Conservation (phyloP, 2,329 filamentous ascomycete genomes). For the Colletotrichum camelliae region DNA sequence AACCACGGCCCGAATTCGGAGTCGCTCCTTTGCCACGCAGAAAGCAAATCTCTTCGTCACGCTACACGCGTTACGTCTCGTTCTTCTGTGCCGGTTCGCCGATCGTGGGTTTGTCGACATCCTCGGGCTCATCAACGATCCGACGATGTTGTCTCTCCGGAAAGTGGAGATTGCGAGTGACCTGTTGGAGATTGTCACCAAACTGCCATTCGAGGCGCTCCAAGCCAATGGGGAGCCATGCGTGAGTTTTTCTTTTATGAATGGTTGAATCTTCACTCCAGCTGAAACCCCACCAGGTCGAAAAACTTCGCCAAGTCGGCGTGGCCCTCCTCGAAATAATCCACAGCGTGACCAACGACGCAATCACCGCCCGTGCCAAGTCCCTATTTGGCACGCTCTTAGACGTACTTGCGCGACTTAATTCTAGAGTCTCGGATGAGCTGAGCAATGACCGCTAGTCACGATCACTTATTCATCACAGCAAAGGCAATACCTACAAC, state of each 20-base stretch:
- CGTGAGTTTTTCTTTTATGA: constrained; percentile 26
- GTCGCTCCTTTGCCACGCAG: constrained; percentile 36
- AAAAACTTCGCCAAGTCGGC: constrained; percentile 44
- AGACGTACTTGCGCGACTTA: constrained; percentile 44
- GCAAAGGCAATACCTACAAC: too few relatives aligned
- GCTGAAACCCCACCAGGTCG: constrained; percentile 31
- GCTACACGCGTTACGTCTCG: constrained; percentile 45
- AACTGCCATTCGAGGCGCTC: constrained; percentile 46
- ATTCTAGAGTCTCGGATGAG: constrained; percentile 48
- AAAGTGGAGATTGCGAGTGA: constrained; percentile 50
- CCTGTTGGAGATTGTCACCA: constrained; percentile 43
- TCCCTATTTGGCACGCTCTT: constrained; percentile 44
- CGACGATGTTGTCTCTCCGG: constrained; percentile 11
- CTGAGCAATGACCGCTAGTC: constrained; percentile 25
- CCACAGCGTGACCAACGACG: constrained; percentile 40
- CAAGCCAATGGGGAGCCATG: constrained; percentile 45
- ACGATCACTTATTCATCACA: background rate
- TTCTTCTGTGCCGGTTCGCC: constrained; percentile 27
- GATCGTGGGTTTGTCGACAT: background rate
- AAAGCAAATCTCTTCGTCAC: constrained; percentile 45
- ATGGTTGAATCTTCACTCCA: rapidly evolving
- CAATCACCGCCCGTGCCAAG: constrained; percentile 40
- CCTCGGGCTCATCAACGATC: background rate
- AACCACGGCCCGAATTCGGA: rapidly evolving
- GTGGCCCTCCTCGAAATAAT: constrained; percentile 43